These are phyloP conservation scores for Lathyrus tuberosus DNA, from an alignment of 306 rosid genomes.

Conservation along the genomic window DNA sequence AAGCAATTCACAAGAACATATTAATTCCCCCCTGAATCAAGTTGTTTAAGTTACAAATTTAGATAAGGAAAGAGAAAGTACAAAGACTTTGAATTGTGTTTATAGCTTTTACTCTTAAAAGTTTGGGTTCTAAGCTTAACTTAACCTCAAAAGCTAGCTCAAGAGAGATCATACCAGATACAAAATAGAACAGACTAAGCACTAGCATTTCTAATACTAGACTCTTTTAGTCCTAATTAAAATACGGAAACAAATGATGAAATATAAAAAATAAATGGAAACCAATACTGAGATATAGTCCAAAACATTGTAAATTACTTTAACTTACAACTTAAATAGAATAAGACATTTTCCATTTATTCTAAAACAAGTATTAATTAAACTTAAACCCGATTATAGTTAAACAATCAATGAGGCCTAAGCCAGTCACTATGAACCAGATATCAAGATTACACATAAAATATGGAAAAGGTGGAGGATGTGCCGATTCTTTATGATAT, in stretches of 20 bases:
- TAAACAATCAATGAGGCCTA: background rate
- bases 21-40: conserved; percentile 8
- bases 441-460: conserved; percentile 10
- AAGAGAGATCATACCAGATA: background rate
- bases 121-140: background rate
- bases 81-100: background rate
- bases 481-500: background rate
- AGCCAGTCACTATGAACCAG: conserved; percentile 1
- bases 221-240: background rate
- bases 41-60: background rate
- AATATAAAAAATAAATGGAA: conserved; percentile 1
- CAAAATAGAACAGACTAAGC: background rate
- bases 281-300: background rate
- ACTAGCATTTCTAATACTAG: background rate
- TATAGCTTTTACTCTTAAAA: background rate
- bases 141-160: background rate
- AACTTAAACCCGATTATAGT: background rate
- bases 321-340: background rate
- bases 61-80: background rate
- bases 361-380: background rate
- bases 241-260: background rate
- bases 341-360: background rate
- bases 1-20: conserved; percentile 14
- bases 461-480: conserved; percentile 12
- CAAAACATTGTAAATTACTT: background rate